Evolutionary conservation across 495 filamentous ascomycete genomes (phyloP), one percentile per base, ranked within the genome.

Genomic region (Penicillium dipodomyicola): DNA sequence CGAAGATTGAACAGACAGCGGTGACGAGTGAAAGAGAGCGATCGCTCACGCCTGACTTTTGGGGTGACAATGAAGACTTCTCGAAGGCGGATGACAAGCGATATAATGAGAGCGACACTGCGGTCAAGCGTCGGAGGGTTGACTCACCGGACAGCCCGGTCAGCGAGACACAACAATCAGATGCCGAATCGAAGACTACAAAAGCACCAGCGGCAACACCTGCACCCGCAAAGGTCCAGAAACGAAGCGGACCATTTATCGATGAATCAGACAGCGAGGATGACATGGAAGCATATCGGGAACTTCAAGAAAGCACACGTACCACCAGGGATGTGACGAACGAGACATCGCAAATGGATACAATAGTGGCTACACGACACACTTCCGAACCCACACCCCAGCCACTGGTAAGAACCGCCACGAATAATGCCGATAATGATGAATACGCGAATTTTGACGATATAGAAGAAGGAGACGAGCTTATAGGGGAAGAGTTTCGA

Each of bases 391-490:
- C 53, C 53, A 60, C 55, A 53, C 64, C 59, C 60, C 71, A 62
- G 62, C 60, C 74, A 50, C 70, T 84, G 63, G 82, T 85, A 65
- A 80, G 77, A 69, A 79, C 83, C 64, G 71, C 67, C 47, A 86
- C 82, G 62, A 86, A 66, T 72, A 69, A 82, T 69, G 71, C 72
- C 52, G 80, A 79, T 60, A 74, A 78, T 63, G 77, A 84, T 52
- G 81, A 84, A 50, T 82, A 82, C 68, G 80, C 84, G 53, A 85
- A 86, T 68, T 88, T 89, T 72, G 85, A 87, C 59, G 87, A 87
- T 64, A 73, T 87, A 59, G 86, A 86, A 73, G 76, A 86, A 73
- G 76, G 75, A 42, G 63, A 74, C 20, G 69, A 66, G 54, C 65
- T 71, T 64, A 49, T 69, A 67, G 74, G 71, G 40, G 67, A 74